Percentiles rank a stretch among this genome's conserved stretches.
Evolutionary conservation across 1,139 yeast species (phyloP).

Genomic region (Sugiyamaella xylanicola): DNA sequence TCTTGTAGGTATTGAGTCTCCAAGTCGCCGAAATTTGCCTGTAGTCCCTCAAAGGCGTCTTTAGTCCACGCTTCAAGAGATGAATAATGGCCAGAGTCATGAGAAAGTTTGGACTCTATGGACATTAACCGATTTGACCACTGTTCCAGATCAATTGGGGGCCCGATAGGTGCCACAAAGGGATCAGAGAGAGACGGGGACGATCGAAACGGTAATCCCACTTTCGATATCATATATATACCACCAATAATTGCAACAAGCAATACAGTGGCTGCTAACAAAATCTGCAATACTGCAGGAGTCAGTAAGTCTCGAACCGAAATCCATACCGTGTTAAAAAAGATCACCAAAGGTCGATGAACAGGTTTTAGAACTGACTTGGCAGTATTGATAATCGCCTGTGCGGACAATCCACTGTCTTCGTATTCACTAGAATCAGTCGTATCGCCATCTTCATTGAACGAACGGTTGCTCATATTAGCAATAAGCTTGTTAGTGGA

Average conservation of each 20-base stretch:
- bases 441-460: background rate
- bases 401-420: background rate
- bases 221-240: background rate
- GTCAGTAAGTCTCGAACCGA: conserved; percentile 3
- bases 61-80: conserved; percentile 23
- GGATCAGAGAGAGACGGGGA: conserved; percentile 8
- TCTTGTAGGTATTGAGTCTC: conserved; percentile 23
- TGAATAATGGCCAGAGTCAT: conserved; percentile 12
- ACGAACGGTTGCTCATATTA: conserved; percentile 3
- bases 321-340: conserved; percentile 15
- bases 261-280: background rate
- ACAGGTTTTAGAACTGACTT: conserved; percentile 11
- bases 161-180: conserved; percentile 22
- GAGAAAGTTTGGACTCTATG: conserved; percentile 26
- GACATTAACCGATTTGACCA: conserved; percentile 25
- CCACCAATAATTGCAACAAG: background rate
- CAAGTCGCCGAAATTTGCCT: conserved; percentile 17
- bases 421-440: background rate
- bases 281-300: background rate
- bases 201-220: background rate
- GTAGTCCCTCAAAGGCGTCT: conserved; percentile 20
- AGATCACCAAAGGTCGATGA: conserved; percentile 13
- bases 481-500: background rate
- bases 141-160: conserved; percentile 29
- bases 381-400: conserved; percentile 5